These are phyloP conservation scores for Diversispora eburnea DNA, from an alignment of 192 early-diverging fungal genomes.

Conservation along the genomic window DNA sequence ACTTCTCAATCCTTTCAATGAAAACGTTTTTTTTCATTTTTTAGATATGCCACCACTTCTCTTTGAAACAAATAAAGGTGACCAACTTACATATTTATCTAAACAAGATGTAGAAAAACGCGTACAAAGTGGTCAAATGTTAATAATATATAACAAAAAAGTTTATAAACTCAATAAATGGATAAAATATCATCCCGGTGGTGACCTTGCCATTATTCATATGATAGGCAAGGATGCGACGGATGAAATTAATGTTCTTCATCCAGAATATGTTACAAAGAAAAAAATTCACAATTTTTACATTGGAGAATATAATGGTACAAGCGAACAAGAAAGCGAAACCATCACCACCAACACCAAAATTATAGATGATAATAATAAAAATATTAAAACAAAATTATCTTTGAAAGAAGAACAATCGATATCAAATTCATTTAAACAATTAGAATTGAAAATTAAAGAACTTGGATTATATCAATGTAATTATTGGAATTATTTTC, in stretches of 20 bases:
- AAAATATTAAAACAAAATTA: slow-evolving; percentile 34
- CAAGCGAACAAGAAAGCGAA: slow-evolving; percentile 1
- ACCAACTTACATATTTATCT: slow-evolving; percentile 29
- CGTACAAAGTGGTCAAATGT: slow-evolving; percentile 61
- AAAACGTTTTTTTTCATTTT: no score
- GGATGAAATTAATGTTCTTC: slow-evolving; percentile 81
- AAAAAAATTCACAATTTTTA: slow-evolving; percentile 75
- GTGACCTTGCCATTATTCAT: slow-evolving; percentile 82
- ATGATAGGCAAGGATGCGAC: slow-evolving; percentile 89
- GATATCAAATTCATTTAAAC: slow-evolving; percentile 51
- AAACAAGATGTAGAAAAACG: slow-evolving; percentile 37
- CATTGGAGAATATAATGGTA: slow-evolving; percentile 62
- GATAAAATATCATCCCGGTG: slow-evolving; percentile 86
- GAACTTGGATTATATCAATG: slow-evolving; percentile 62
- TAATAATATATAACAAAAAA: slow-evolving; percentile 81
- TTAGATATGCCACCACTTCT: no score
- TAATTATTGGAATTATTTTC: slow-evolving; percentile 51
- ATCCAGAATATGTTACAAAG: slow-evolving; percentile 77
- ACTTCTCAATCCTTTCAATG: no score
- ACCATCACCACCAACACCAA: neutral
- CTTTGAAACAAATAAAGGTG: neutral
- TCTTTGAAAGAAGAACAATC: slow-evolving; percentile 28
- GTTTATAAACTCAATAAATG: slow-evolving; percentile 86
- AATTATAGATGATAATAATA: neutral
- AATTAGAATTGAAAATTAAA: slow-evolving; percentile 62